A percentile compares a stretch with the other conserved stretches of the same genome.
These are phyloP conservation scores for Venturiaceae sp. DNA, from an alignment of 2,329 filamentous ascomycete species.

Conservation along the genomic window DNA sequence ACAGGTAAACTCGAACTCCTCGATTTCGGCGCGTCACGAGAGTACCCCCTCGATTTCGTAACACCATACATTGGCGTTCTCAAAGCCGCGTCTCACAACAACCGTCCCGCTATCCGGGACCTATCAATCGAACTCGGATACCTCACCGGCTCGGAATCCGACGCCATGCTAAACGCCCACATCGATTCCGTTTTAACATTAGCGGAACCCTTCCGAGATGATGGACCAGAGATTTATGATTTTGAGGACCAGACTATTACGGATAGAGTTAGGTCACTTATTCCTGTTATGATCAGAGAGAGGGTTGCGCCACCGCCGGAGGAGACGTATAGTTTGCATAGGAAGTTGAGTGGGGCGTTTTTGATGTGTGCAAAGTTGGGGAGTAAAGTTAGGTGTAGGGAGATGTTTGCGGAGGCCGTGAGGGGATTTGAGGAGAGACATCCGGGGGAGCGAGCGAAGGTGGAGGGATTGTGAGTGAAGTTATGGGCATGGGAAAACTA, in stretches of 20 bases:
- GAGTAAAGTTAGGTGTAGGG: conserved; percentile 70
- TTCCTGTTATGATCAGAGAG: conserved; percentile 89
- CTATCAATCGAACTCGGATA: conserved; percentile 77
- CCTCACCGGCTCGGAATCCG: conserved; percentile 80
- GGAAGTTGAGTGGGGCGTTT: conserved; percentile 93
- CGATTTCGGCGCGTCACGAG: conserved; percentile 88
- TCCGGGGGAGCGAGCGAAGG: neutral
- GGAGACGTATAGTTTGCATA: conserved; percentile 92
- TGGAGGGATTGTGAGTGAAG: neutral
- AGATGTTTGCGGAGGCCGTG: conserved; percentile 60
- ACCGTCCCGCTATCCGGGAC: conserved; percentile 50
- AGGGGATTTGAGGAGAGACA: conserved; percentile 1
- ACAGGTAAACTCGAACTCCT: conserved; percentile 74
- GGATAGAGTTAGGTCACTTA: conserved; percentile 76
- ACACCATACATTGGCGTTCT: conserved; percentile 70
- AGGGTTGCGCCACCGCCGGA: conserved; percentile 84
- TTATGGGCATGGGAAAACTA: neutral
- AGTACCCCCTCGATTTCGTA: conserved; percentile 74
- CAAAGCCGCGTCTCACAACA: conserved; percentile 63
- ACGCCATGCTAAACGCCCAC: conserved; percentile 82
- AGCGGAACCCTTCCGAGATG: conserved; percentile 72
- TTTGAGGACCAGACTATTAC: conserved; percentile 95
- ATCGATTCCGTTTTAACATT: conserved; percentile 80
- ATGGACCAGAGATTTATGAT: conserved; percentile 78
- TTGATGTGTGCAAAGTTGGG: conserved; percentile 80